A percentile compares a stretch with the other conserved stretches of the same genome.
These are phyloP conservation scores for Durio zibethinus DNA, from an alignment of 345 rosid species.

Conservation along the genomic window DNA sequence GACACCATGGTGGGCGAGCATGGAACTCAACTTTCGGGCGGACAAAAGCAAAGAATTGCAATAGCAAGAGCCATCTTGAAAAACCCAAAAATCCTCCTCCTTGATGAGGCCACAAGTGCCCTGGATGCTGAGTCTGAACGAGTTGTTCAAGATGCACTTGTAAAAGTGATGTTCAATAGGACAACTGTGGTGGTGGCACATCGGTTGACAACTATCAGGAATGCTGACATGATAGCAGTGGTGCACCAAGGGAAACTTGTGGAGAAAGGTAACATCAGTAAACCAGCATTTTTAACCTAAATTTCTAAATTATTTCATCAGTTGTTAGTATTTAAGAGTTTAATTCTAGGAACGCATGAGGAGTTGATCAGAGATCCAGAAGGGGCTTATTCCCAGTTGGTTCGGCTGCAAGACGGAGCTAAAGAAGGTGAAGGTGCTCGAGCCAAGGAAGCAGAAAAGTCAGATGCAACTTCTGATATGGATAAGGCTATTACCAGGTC, in stretches of 20 bases:
- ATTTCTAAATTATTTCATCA: background rate
- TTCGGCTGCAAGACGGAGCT: constrained; percentile 70
- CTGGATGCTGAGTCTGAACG: constrained; percentile 84
- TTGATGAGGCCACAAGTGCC: constrained; percentile 89
- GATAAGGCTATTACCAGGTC: constrained; percentile 23
- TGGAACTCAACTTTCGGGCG: constrained; percentile 74
- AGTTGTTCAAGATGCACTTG: constrained; percentile 75
- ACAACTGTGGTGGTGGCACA: constrained; percentile 91
- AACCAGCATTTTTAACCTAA: background rate
- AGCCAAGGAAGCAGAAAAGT: constrained; percentile 3
- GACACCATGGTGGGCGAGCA: constrained; percentile 91
- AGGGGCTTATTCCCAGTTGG: constrained; percentile 72
- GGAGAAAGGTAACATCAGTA: constrained; percentile 56
- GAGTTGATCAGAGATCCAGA: constrained; percentile 58
- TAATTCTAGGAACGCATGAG: constrained; percentile 48
- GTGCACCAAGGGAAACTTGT: constrained; percentile 71
- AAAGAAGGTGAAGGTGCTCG: constrained; percentile 30
- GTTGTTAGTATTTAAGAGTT: background rate
- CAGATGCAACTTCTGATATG: background rate
- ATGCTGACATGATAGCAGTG: constrained; percentile 68
- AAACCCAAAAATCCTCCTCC: constrained; percentile 80
- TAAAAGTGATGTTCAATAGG: constrained; percentile 53
- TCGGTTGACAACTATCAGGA: constrained; percentile 74
- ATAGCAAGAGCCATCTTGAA: constrained; percentile 82
- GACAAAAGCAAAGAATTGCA: constrained; percentile 67